Conservation (phyloP, 495 filamentous ascomycete species). For the Parathielavia hyrcaniae region DNA sequence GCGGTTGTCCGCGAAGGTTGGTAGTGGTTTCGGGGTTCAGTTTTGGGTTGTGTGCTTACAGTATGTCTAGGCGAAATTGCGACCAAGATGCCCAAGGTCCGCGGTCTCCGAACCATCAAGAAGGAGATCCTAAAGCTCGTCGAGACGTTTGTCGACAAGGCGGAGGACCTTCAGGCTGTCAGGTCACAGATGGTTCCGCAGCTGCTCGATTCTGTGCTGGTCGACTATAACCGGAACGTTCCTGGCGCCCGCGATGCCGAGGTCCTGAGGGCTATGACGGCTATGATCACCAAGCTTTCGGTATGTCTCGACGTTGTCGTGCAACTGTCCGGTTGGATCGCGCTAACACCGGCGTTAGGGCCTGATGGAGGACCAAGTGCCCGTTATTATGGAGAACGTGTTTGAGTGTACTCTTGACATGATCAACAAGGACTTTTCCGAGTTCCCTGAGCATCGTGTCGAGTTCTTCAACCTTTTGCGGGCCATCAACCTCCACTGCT, state of each 20-base stretch:
- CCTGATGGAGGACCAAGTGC: slow-evolving; percentile 95
- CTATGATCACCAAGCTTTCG: slow-evolving; percentile 90
- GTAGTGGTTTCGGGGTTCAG: slow-evolving; percentile 11
- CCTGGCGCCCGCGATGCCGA: slow-evolving; percentile 94
- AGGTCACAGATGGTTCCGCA: slow-evolving; percentile 90
- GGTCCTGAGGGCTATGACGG: slow-evolving; percentile 95
- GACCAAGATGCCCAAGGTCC: slow-evolving; percentile 95
- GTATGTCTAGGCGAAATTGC: slow-evolving; percentile 65
- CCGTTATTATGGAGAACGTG: slow-evolving; percentile 94
- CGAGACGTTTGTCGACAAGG: slow-evolving; percentile 94
- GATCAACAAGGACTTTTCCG: slow-evolving; percentile 99
- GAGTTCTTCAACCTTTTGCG: slow-evolving; percentile 96
- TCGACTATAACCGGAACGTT: slow-evolving; percentile 96
- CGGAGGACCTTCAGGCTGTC: slow-evolving; percentile 90
- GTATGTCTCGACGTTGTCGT: slow-evolving; percentile 48
- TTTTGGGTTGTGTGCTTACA: slow-evolving; percentile 24
- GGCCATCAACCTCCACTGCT: slow-evolving; percentile 94
- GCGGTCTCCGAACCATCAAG: slow-evolving; percentile 94
- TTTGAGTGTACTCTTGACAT: slow-evolving; percentile 98
- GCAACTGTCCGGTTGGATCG: not conserved
- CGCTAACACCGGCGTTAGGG: slow-evolving; percentile 38
- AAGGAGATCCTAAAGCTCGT: slow-evolving; percentile 99
- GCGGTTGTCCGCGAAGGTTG: slow-evolving; percentile 80
- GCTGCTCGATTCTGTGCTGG: slow-evolving; percentile 87
- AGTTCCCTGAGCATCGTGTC: slow-evolving; percentile 95